These are phyloP conservation scores for Pterocarpus macrocarpus DNA, from an alignment of 306 rosid species.

Conservation along the genomic window DNA sequence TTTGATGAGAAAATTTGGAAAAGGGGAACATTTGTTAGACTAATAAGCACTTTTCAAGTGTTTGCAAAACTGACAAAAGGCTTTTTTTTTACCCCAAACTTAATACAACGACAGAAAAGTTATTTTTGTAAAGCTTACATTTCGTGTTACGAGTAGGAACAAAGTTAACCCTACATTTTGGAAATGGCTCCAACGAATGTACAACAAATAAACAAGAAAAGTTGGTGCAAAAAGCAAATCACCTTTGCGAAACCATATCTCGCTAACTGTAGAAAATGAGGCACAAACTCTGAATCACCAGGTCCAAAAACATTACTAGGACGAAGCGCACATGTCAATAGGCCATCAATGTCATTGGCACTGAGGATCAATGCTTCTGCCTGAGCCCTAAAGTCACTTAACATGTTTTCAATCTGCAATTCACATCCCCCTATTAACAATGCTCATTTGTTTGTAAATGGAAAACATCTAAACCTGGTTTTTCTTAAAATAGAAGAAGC, in stretches of 20 bases:
- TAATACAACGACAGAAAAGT: conserved; percentile 22
- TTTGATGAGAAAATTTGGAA: conserved; percentile 10
- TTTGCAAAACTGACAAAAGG: conserved; percentile 5
- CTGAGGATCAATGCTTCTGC: conserved; percentile 81
- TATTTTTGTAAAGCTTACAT: conserved; percentile 14
- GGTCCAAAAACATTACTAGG: conserved; percentile 92
- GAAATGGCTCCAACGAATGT: conserved; percentile 18
- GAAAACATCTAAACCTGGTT: conserved; percentile 21
- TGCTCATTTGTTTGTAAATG: conserved; percentile 38
- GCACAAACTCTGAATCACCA: conserved; percentile 71
- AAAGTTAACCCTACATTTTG: background rate
- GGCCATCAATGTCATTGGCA: conserved; percentile 81
- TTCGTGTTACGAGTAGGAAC: conserved; percentile 2
- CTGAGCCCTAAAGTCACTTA: conserved; percentile 85
- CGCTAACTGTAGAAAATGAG: conserved; percentile 63
- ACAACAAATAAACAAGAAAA: conserved; percentile 18
- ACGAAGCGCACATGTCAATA: conserved; percentile 90
- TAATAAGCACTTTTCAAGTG: conserved; percentile 20
- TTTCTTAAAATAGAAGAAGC: conserved; percentile 11
- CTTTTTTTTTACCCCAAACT: background rate
- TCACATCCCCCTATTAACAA: conserved; percentile 42
- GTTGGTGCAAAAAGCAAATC: conserved; percentile 25
- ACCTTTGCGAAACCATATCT: conserved; percentile 84
- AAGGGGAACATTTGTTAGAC: background rate
- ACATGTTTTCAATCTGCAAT: conserved; percentile 68